Base-by-base conservation (phyloP, 176 grass and related monocot genomes). In the Coix lacrymajobi region DNA sequence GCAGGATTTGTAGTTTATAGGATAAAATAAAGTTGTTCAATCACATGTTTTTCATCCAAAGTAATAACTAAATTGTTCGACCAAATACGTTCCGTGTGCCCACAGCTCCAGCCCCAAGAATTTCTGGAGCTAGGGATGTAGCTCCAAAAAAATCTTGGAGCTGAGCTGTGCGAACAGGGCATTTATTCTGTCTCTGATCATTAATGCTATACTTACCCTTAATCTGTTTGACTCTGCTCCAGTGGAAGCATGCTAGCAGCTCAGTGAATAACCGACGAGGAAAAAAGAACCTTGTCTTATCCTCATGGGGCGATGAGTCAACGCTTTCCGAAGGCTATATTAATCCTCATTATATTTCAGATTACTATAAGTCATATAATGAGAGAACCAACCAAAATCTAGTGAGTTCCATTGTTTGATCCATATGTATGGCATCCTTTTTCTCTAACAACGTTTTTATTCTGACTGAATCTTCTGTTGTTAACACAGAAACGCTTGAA, bases 291-390 rank as follows among this genome's bases (percentile, higher is more conserved):
- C 88, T 98, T 85, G 88, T 98, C 76, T 70, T 98, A 83, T 98
- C 95, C 68, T 94, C 95, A 40, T 98, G 95, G 92, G 95, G 95
- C 57, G 95, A 98, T 16, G 95, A 98, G 40, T 89, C 95, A 51
- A 73, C 89, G 25, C 90, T 98, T 85, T 93, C 86, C 86, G 95
- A 98, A 85, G 87, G 94, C 38, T 98, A 98, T 91, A 78, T 94
- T 81, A 98, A 98, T 69, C 92, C 95, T 88, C 73, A 92, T 82
- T 98, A 94, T 89, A 80, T 77, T 65, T 85, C 86, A 13, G 87
- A 87, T 74, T 85, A 54, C 74, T 98, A 94, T 65, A 54, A 79
- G 57, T 89, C 88, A 32, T 98, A 98, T 85, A 91, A 87, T 71
- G 95, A 98, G 54, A 92, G 78, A 83, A 98, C 95, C 66, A 89